phyloP scores from a whole-genome alignment of 192 early-diverging fungal species.

The Lobulomyces angularis region DNA sequence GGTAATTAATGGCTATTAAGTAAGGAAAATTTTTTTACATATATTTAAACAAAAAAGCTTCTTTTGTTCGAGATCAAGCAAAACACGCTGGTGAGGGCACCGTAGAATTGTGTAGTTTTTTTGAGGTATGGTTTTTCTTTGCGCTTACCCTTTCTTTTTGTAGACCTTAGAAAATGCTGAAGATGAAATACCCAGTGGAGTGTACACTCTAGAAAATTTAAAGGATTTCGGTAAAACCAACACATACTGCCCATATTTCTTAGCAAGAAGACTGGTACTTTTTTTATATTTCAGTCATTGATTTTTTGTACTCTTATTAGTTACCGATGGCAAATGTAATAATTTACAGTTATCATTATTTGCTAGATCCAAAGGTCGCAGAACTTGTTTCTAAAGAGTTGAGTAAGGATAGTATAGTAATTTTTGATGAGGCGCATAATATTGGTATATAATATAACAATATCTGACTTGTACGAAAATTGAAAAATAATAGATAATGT shows the following conservation, averaged over 20 bases:
- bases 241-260: constrained; percentile 86
- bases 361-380: constrained; percentile 99
- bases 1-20: no score
- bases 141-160: constrained; percentile 14
- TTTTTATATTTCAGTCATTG: constrained; percentile 2
- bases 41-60: no score
- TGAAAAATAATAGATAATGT: constrained; percentile 66
- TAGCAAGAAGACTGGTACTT: constrained; percentile 67
- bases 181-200: constrained; percentile 62
- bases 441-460: constrained; percentile 52
- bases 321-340: constrained; percentile 86
- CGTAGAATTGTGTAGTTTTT: constrained; percentile 64
- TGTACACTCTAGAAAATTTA: constrained; percentile 95
- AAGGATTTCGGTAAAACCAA: constrained; percentile 62
- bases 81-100: constrained; percentile 18
- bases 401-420: constrained; percentile 87
- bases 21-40: no score
- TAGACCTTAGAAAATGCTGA: constrained; percentile 58
- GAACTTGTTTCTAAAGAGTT: constrained; percentile 92
- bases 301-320: constrained; percentile 19
- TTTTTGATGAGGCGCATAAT: constrained; percentile 99
- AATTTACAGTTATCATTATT: constrained; percentile 97
- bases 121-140: constrained; percentile 41
- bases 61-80: constrained; percentile 77
- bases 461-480: not conserved